Evolutionary conservation across 2,329 filamentous ascomycete genomes (phyloP).

Genomic region (Gliomastix tumulicola): DNA sequence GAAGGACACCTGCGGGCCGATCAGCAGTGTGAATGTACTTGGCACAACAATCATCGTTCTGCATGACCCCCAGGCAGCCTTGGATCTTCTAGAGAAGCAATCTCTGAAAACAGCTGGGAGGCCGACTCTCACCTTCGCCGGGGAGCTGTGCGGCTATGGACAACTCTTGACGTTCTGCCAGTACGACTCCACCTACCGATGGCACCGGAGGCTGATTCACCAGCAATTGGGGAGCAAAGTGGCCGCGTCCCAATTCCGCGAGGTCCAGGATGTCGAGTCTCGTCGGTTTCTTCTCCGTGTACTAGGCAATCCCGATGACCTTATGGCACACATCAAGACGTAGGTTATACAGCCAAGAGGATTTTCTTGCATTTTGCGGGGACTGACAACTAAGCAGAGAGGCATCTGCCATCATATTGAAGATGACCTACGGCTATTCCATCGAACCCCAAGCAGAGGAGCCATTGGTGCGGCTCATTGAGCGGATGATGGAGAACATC

Average conservation of each 20-base stretch:
- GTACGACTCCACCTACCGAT: conserved; percentile 10
- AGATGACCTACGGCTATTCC: conserved; percentile 14
- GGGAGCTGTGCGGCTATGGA: conserved; percentile 15
- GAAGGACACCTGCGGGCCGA: conserved; percentile 20
- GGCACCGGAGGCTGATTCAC: conserved; percentile 18
- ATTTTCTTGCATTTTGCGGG: conserved; percentile 8
- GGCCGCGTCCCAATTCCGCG: conserved; percentile 20
- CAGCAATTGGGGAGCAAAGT: conserved; percentile 17
- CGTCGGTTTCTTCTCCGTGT: conserved; percentile 33
- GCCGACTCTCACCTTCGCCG: conserved; percentile 6
- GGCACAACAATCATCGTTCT: conserved; percentile 29
- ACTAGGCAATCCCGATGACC: conserved; percentile 24
- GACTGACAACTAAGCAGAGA: conserved; percentile 8
- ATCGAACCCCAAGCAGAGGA: conserved; percentile 12
- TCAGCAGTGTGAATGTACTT: conserved; percentile 12
- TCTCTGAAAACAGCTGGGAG: conserved; percentile 10
- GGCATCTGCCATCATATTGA: conserved; percentile 10
- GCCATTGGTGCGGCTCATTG: conserved; percentile 8
- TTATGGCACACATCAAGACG: conserved; percentile 34
- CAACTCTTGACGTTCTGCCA: conserved; percentile 6
- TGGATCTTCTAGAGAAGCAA: conserved; percentile 23
- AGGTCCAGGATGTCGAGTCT: conserved; percentile 34
- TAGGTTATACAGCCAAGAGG: conserved; percentile 18
- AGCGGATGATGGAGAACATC: conserved; percentile 12
- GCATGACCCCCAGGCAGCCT: conserved; percentile 23